phyloP scores from a whole-genome alignment of 306 rosid genomes.

The Lupinus albus region DNA sequence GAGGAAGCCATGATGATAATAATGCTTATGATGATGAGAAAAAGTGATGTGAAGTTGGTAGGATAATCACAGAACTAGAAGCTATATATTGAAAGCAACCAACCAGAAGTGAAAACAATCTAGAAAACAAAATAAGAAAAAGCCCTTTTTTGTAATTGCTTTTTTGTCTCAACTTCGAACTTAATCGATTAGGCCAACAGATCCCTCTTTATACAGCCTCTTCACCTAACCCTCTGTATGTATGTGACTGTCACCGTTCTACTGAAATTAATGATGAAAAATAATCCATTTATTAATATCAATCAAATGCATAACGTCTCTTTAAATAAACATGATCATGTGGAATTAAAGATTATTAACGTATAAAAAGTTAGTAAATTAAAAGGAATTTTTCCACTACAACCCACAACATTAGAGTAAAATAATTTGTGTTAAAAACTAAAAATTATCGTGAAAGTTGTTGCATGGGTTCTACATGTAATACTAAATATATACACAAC shows the following conservation, averaged over 20 bases:
- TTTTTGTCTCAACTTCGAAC: slow-evolving; percentile 38
- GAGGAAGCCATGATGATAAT: slow-evolving; percentile 78
- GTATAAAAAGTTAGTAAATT: no score
- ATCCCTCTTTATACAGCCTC: slow-evolving; percentile 65
- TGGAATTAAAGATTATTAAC: background rate
- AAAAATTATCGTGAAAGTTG: no score
- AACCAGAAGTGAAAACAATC: slow-evolving; percentile 38
- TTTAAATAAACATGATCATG: background rate
- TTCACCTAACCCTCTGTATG: slow-evolving; percentile 47
- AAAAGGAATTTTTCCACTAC: no score
- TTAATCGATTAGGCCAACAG: slow-evolving; percentile 44
- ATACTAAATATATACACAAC: slow-evolving; percentile 46
- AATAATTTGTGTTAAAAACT: no score
- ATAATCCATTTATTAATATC: background rate
- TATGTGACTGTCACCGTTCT: slow-evolving; percentile 22
- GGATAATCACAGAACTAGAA: slow-evolving; percentile 31
- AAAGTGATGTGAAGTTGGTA: background rate
- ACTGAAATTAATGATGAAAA: background rate
- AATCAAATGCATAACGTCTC: slow-evolving; percentile 22
- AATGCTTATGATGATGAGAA: background rate
- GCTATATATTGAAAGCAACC: slow-evolving; percentile 34
- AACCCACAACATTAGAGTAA: no score
- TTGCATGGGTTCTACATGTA: no score
- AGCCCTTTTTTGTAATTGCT: slow-evolving; percentile 46
- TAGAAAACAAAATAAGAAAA: slow-evolving; percentile 17